Conservation (phyloP, 805 yeast species). For the Priceomyces medius region DNA sequence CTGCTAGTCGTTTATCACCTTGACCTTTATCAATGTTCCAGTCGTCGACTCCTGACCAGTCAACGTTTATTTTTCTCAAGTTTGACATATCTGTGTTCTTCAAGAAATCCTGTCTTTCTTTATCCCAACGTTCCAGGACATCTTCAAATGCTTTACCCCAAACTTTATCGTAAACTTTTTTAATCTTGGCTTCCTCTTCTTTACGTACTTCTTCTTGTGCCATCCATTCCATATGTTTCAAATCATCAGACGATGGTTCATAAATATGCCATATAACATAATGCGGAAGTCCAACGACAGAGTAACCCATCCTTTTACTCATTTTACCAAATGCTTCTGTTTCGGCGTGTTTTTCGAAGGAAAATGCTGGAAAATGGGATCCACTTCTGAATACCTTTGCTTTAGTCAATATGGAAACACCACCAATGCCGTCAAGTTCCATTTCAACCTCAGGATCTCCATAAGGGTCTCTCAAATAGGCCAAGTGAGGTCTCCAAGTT, state of each 20-base stretch:
- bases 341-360: constrained; percentile 94
- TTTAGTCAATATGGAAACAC: constrained; percentile 87
- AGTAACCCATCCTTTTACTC: constrained; percentile 80
- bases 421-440: constrained; percentile 96
- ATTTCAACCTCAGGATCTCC: constrained; percentile 93
- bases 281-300: constrained; percentile 88
- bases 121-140: constrained; percentile 68
- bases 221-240: constrained; percentile 82
- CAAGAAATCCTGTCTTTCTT: constrained; percentile 67
- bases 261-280: constrained; percentile 96
- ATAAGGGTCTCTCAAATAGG: constrained; percentile 89
- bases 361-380: constrained; percentile 94
- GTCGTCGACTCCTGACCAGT: constrained; percentile 67
- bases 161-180: constrained; percentile 63
- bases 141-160: constrained; percentile 81
- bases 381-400: constrained; percentile 86
- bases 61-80: constrained; percentile 52
- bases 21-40: constrained; percentile 27
- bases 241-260: constrained; percentile 92
- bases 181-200: constrained; percentile 59
- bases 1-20: constrained; percentile 39
- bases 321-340: constrained; percentile 96
- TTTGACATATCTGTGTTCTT: constrained; percentile 69
- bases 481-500: constrained; percentile 97
- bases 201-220: constrained; percentile 73